phyloP scores from a whole-genome alignment of 768 basidiomycete genomes.

The Strobilomyces dryophilus region DNA sequence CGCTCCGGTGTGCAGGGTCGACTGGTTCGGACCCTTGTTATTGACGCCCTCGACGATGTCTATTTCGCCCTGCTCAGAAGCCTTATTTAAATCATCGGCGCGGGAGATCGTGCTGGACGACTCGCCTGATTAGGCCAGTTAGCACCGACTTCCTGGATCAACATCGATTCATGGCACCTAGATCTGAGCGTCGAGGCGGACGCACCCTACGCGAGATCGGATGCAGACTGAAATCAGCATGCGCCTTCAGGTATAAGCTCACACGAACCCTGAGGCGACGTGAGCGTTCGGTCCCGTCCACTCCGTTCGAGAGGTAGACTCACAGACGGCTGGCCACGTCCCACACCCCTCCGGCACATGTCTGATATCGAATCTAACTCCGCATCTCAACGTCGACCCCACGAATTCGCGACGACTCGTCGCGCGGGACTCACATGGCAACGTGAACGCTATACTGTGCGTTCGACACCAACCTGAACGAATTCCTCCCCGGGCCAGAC shows the following conservation, averaged over 20 bases:
- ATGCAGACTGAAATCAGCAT: not conserved
- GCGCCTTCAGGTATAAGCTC: not conserved
- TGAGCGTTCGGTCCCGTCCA: not conserved
- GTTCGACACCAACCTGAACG: conserved; percentile 34
- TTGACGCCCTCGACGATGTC: conserved; percentile 36
- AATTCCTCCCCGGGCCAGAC: conserved; percentile 32
- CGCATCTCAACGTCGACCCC: not conserved
- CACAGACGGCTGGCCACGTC: conserved; percentile 37
- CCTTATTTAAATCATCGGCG: not conserved
- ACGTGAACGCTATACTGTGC: conserved; percentile 31
- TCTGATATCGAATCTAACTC: conserved; percentile 31
- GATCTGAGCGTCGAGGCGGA: not conserved
- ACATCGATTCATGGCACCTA: not conserved
- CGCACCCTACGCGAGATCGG: conserved; percentile 21
- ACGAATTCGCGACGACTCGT: no score
- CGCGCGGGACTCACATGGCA: conserved; percentile 25
- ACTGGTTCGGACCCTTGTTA: conserved; percentile 21
- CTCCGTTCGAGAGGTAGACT: conserved; percentile 3
- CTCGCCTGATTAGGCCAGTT: conserved; percentile 25
- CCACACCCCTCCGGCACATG: conserved; percentile 39
- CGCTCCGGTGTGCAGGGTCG: conserved; percentile 27
- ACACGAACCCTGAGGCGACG: conserved; percentile 23
- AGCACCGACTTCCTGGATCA: conserved; percentile 22
- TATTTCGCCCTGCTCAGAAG: conserved; percentile 22
- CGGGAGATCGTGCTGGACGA: no score